Evolutionary conservation across 257 asterid species (phyloP), one percentile per base, ranked within the genome.

Genomic region (Fraxinus quadrangulata): DNA sequence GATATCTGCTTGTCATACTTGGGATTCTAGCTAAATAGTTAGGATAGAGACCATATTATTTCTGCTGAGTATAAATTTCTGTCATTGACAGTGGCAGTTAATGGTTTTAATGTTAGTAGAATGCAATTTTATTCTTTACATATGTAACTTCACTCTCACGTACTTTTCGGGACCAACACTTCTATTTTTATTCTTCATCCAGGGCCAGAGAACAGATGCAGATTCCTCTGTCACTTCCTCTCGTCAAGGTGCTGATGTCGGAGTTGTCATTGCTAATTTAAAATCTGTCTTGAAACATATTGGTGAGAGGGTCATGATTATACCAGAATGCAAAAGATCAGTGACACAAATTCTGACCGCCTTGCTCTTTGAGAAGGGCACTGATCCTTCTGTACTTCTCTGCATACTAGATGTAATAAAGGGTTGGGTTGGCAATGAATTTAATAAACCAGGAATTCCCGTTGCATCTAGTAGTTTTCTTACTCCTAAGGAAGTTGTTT

Each of bases 201-300:
- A 93, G 99, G 96, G 92, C 80, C 99, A 90, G 83, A 90, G 94
- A 86, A 83, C 94, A 69, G 99, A 93, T 78, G 84, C 94, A 79
- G 99, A 96, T 87, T 89, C 98, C 78, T 92, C 97, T 26, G 96
- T 89, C 83, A 89, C 98, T 73, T 96, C 97, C 80, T 92, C 98
- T 77, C 99, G 97, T 78, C 99, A 96, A 86, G 98, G 92, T 84
- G 93, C 95, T 73, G 99, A 96, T 87, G 89, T 87, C 74, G 98
- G 98, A 72, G 94, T 86, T 51, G 94, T 89, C 82, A 88, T 93
- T 80, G 83, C 92, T 65, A 96, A 93, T 84, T 81, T 96, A 77
- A 93, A 87, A 78, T 92, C 99, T 69, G 94, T 96, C 74, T 78
- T 96, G 91, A 89, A 87, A 77, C 94, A 93, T 78, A 88, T 90